Percentiles rank a stretch among this genome's conserved stretches.
Conservation (phyloP, 1,284 basidiomycete species). For the Rhodotorula sp. region DNA sequence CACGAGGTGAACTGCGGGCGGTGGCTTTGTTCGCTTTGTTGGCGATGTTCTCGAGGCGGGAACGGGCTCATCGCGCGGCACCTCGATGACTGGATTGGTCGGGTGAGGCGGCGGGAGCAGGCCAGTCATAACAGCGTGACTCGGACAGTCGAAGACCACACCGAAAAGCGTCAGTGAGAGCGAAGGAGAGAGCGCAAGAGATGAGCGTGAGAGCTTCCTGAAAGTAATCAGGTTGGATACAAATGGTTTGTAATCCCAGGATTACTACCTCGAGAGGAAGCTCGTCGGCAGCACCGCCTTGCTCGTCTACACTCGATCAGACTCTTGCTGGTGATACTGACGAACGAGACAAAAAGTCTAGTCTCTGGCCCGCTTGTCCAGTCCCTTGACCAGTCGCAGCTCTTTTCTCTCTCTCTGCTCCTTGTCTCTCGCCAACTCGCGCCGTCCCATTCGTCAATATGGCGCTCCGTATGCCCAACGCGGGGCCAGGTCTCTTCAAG, state of each 20-base stretch:
- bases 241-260: no score
- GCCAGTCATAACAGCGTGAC: neutral
- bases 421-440: neutral
- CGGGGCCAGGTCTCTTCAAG: constrained; percentile 42
- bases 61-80: constrained; percentile 13
- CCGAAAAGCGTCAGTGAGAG: no score
- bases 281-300: no score
- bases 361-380: no score
- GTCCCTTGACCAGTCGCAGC: no score
- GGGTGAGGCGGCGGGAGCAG: constrained; percentile 1
- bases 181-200: neutral
- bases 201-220: neutral
- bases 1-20: constrained; percentile 49
- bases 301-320: no score
- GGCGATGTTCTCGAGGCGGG: neutral
- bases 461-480: constrained; percentile 33
- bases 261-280: no score
- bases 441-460: neutral
- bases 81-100: constrained; percentile 18
- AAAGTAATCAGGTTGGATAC: no score
- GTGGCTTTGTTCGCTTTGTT: constrained; percentile 17
- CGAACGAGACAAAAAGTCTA: no score
- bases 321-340: no score
- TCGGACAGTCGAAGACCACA: neutral
- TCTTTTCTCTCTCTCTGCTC: neutral